Base-by-base conservation (phyloP, 2,329 filamentous ascomycete genomes). In the Tympanopsis confertula region DNA sequence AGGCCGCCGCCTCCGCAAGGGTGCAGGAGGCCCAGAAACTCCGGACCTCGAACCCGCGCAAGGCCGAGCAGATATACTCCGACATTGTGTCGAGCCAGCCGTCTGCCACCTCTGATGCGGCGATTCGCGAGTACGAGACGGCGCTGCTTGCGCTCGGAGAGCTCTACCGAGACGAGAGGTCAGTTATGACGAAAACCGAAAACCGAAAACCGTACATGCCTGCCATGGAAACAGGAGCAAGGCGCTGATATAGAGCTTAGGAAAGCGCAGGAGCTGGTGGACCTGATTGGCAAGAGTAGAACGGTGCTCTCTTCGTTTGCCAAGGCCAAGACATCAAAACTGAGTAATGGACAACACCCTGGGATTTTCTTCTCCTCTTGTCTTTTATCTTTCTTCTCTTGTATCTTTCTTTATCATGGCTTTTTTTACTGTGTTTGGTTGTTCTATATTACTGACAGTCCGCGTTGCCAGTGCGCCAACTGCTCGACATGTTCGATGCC, bases 261-360 rank as follows among this genome's bases (percentile, higher is more conserved):
- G 63, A 85, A 84, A 58, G 69, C 81, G 50, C 71, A 91, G 55
- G 85, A 94, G 53, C 78, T 98, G 42, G 86, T 93, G 44, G 80
- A 87, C 51, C 74, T 98, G 47, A 82, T 98, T 52, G 88, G 82
- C 55, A 85, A 86, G 59, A 94, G 87, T 61, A 78, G 89, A 55
- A 83, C 85, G 47, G 85, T 91, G 33, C 78, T 98, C 46, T 95
- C 89, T 41, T 91, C 86, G 45, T 96, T 98, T 61, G 91, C 91
- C 47, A 95, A 96, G 71, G 91, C 91, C 44, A 98, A 98, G 76
- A 96, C 91, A 20, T 86, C 91, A 40, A 98, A 98, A 66, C 71
- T 98, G 45, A 86, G 91, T 96, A 78, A 47, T 33, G 30, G n/a
- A 14, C 32, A 18, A 13, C 24, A 39, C 20, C 28, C 13, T 37